Base-by-base conservation (phyloP, 2,329 filamentous ascomycete species). In the Penicillium hesseltinei region DNA sequence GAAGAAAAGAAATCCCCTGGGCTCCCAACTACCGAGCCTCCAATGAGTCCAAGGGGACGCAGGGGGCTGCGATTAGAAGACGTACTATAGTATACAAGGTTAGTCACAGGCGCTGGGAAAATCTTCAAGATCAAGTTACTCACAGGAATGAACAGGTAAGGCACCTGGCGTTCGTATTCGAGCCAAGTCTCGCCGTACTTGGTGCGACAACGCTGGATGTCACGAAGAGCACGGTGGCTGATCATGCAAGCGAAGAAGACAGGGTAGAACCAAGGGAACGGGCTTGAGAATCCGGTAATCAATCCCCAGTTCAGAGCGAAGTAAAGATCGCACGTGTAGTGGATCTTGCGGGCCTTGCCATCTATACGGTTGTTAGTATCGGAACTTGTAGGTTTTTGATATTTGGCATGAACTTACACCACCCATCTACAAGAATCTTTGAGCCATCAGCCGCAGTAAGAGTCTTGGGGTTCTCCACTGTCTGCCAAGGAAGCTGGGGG, bases 261-360 rank as follows among this genome's bases (percentile, higher is more conserved):
- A 0, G 90, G 88, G 72, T 95, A 93, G 76, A 95, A 94, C 90
- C 91, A 95, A 1, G 91, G 91, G 77, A 93, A 92, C 0, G 90
- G 90, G 70, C 87, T 91, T 36, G 80, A 80, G 76, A 93, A 92
- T 11, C 90, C 90, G 3, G 88, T 91, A 65, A 93, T 87, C n/a
- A 92, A 75, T 25, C 87, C 90, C 90, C 90, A 94, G 61, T 80
- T 84, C 54, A 90, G 71, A 7, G 90, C 88, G 69, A 93, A 93
- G 78, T 84, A 92, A 5, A 88, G 75, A 73, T 94, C 90, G 72
- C 88, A 91, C 1, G 88, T 87, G 75, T 94, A 94, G 75, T 93
- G 89, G 50, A 90, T 83, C 78, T 91, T 94, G 64, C 90, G 84
- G 29, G 90, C 90, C 66, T 87, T 82, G 59, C 87, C 88, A 64